Percentiles rank a stretch among this genome's conserved stretches.
These are phyloP conservation scores for Coemansia erecta DNA, from an alignment of 192 early-diverging fungal genomes.

Conservation along the genomic window DNA sequence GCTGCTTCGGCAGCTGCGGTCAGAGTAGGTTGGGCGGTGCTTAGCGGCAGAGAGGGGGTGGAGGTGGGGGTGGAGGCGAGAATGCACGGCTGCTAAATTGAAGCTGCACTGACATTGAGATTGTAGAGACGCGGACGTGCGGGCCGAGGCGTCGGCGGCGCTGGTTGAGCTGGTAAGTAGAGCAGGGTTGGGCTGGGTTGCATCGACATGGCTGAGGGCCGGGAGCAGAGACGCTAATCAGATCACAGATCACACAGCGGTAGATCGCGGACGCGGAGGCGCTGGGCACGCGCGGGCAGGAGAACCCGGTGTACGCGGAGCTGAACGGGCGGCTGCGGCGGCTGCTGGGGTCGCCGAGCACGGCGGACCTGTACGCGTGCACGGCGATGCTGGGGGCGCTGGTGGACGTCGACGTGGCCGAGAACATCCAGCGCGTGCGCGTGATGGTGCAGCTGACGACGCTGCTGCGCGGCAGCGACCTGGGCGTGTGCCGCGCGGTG, in stretches of 20 bases:
- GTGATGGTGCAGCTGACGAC: conserved; percentile 22
- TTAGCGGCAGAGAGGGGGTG: not conserved
- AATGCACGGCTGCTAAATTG: too few species aligned
- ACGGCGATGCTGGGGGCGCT: conserved; percentile 35
- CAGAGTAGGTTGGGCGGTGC: conserved; percentile 13
- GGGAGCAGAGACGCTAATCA: not conserved
- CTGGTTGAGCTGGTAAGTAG: conserved; percentile 26
- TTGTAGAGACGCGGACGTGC: conserved; percentile 23
- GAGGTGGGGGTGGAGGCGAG: too few species aligned
- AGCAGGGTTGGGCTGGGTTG: too few species aligned
- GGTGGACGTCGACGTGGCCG: conserved; percentile 30
- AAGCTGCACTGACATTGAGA: too few species aligned
- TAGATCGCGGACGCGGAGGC: conserved; percentile 32
- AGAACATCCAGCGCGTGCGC: conserved; percentile 31
- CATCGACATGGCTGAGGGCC: too few species aligned
- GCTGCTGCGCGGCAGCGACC: conserved; percentile 18
- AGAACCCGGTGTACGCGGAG: conserved; percentile 23
- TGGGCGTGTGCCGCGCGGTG: conserved; percentile 24
- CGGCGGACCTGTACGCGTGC: conserved; percentile 25
- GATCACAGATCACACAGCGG: not conserved
- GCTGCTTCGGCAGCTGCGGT: conserved; percentile 12
- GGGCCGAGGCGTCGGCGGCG: conserved; percentile 10
- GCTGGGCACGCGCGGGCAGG: conserved; percentile 11
- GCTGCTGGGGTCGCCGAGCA: conserved; percentile 6
- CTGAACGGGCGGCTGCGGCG: conserved; percentile 18